Conservation (phyloP, 352 stramenopile species). For the Pythium apleroticum region DNA sequence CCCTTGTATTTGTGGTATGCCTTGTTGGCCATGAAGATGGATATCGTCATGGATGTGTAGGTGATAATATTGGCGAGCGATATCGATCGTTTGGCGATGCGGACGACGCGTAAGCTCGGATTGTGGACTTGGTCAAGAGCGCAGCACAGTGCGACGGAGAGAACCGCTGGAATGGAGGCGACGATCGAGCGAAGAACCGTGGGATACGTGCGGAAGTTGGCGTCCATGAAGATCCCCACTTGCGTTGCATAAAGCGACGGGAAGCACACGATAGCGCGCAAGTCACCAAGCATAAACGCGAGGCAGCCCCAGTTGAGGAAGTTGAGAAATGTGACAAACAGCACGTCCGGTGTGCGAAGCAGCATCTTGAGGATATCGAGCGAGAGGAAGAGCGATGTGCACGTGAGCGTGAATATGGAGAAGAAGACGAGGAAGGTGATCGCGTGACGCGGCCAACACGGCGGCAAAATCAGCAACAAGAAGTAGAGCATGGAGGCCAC, state of each 20-base stretch:
- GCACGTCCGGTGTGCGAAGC: constrained; percentile 27
- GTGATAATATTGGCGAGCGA: constrained; percentile 28
- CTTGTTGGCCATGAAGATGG: constrained; percentile 32
- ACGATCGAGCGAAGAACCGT: constrained; percentile 27
- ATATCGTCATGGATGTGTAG: constrained; percentile 29
- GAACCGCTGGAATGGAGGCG: constrained; percentile 29
- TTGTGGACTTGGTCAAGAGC: constrained; percentile 24
- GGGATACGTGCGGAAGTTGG: constrained; percentile 32
- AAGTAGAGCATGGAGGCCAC: constrained; percentile 11
- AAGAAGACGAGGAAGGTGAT: constrained; percentile 1
- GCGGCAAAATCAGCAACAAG: constrained; percentile 8
- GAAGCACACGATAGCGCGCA: constrained; percentile 24
- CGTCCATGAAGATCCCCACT: constrained; percentile 31
- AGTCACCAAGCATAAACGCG: constrained; percentile 26
- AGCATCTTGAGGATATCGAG: constrained; percentile 26
- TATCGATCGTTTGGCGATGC: constrained; percentile 10
- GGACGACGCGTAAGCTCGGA: constrained; percentile 4
- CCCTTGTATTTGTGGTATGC: constrained; percentile 16
- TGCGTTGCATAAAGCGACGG: constrained; percentile 29
- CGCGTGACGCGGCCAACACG: background rate
- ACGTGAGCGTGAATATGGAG: constrained; percentile 6
- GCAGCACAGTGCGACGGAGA: constrained; percentile 27
- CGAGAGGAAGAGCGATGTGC: constrained; percentile 28
- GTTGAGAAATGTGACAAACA: constrained; percentile 37
- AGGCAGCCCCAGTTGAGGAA: constrained; percentile 31